Evolutionary conservation across 2,329 filamentous ascomycete genomes (phyloP).

Genomic region (Diaporthe citrichinensis): DNA sequence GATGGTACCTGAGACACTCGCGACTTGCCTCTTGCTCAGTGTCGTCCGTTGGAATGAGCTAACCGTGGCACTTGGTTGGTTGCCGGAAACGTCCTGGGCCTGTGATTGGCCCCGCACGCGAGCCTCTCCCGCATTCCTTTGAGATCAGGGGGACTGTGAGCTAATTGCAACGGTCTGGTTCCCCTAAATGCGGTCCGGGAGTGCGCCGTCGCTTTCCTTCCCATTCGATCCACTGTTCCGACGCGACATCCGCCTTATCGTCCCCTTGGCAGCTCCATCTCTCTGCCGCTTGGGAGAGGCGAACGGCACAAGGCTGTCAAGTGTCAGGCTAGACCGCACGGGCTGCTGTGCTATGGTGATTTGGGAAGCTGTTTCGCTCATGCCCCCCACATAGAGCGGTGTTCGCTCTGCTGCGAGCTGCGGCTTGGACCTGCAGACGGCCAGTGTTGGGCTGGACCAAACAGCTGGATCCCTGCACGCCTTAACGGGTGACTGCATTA

Average conservation of each 20-base stretch:
- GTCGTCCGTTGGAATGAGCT: slow-evolving; percentile 11
- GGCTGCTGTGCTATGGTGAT: slow-evolving; percentile 21
- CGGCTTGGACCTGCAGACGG: slow-evolving; percentile 22
- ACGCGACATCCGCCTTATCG: slow-evolving; percentile 26
- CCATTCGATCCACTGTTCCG: slow-evolving; percentile 18
- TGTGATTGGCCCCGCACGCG: slow-evolving; percentile 32
- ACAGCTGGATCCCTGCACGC: slow-evolving; percentile 34
- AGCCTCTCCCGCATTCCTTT: slow-evolving; percentile 36
- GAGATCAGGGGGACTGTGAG: slow-evolving; percentile 31
- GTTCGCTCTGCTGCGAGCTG: slow-evolving; percentile 14
- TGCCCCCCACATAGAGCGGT: background rate
- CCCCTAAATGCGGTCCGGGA: slow-evolving; percentile 31
- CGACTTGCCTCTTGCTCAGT: background rate
- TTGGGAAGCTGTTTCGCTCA: slow-evolving; percentile 25
- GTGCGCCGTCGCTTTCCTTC: slow-evolving; percentile 25
- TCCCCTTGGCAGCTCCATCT: slow-evolving; percentile 18
- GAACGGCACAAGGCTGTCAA: slow-evolving; percentile 32
- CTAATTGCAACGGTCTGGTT: slow-evolving; percentile 34
- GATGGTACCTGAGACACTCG: slow-evolving; percentile 35
- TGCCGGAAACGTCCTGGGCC: slow-evolving; percentile 27
- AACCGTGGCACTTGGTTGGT: slow-evolving; percentile 30
- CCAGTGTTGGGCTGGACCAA: slow-evolving; percentile 9
- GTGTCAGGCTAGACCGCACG: slow-evolving; percentile 20
- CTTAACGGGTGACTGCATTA: slow-evolving; percentile 43
- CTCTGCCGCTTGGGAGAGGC: slow-evolving; percentile 22